Evolutionary conservation across 1,139 yeast species (phyloP).

Genomic region (Hansenula lynferdii): DNA sequence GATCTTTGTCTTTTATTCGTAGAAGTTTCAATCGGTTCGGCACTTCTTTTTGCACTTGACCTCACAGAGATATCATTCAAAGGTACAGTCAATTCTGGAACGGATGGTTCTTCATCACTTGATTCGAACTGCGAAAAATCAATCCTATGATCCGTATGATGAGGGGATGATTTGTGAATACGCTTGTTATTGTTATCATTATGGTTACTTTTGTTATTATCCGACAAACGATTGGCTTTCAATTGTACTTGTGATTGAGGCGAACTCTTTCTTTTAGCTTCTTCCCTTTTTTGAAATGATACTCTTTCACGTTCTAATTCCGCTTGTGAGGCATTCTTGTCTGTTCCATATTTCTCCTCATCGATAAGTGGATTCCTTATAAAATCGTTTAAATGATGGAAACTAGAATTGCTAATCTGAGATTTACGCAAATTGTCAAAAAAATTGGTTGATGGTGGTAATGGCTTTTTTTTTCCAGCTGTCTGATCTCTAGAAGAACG

Average conservation of each 20-base stretch:
- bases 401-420: not conserved
- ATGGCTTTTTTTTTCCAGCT: not conserved
- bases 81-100: conserved; percentile 10
- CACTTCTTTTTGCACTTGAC: not conserved
- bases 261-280: not conserved
- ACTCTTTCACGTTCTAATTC: not conserved
- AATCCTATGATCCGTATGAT: not conserved
- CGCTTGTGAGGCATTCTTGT: not conserved
- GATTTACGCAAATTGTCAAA: too few species aligned
- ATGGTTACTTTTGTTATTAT: not conserved
- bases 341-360: not conserved
- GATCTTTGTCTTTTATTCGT: conserved; percentile 1
- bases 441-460: too few species aligned
- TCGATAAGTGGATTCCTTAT: conserved; percentile 1
- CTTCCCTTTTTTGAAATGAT: not conserved
- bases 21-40: conserved; percentile 1
- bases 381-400: not conserved
- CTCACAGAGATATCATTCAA: not conserved
- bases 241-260: too few species aligned
- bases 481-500: not conserved
- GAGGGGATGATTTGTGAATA: not conserved
- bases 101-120: conserved; percentile 12
- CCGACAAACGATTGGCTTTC: too few species aligned
- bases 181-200: not conserved
- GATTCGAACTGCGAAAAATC: conserved; percentile 8